Evolutionary conservation across 2,329 filamentous ascomycete genomes (phyloP).

Genomic region (Sporothrix protearum): DNA sequence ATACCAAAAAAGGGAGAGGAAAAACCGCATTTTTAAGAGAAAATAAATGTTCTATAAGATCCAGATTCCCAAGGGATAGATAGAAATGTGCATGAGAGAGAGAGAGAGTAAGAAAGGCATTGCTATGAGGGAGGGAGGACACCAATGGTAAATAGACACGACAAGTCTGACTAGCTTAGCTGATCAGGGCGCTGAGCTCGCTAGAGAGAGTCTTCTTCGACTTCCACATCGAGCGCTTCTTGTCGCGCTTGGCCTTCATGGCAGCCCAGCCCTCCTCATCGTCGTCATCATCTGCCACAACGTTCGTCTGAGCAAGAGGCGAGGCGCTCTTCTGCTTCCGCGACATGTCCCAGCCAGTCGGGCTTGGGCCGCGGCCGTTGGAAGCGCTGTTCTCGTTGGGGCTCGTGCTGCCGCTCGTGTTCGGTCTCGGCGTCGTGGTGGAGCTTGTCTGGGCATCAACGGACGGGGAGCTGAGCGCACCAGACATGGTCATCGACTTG

Average conservation of each 20-base stretch:
- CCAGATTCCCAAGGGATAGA: background rate
- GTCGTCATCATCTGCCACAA: conserved; percentile 51
- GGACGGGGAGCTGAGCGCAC: conserved; percentile 33
- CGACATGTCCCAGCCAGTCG: conserved; percentile 31
- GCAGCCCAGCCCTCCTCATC: conserved; percentile 65
- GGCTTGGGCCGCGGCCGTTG: conserved; percentile 12
- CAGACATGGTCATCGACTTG: conserved; percentile 45
- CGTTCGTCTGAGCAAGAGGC: conserved; percentile 39
- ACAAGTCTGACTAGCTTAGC: conserved; percentile 29
- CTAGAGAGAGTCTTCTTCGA: conserved; percentile 54
- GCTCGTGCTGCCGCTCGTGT: conserved; percentile 18
- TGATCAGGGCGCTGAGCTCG: conserved; percentile 49
- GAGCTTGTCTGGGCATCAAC: conserved; percentile 24
- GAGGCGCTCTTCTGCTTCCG: conserved; percentile 39
- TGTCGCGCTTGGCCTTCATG: conserved; percentile 65
- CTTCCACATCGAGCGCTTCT: conserved; percentile 64
- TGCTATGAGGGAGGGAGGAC: background rate
- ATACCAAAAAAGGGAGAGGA: conserved; percentile 18
- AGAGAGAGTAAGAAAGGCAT: background rate
- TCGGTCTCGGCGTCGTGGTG: background rate
- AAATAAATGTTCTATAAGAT: conserved; percentile 2
- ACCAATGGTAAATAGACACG: background rate
- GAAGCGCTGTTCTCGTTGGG: conserved; percentile 7
- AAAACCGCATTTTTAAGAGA: background rate
- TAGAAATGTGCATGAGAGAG: background rate